phyloP scores from a whole-genome alignment of 495 filamentous ascomycete genomes.

The Penicillium riverlandense region DNA sequence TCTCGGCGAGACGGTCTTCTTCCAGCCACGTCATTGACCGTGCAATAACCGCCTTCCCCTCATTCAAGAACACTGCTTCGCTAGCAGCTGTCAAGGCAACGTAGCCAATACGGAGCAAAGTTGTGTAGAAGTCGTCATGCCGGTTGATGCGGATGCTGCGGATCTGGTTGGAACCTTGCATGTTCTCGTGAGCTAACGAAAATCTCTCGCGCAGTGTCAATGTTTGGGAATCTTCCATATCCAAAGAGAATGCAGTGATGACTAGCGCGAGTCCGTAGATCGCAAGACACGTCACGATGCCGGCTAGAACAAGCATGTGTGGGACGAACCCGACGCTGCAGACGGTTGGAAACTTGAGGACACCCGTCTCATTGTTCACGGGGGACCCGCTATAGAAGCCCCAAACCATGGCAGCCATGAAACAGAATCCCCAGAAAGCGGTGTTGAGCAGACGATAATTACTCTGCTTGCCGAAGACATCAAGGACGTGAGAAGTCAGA shows the following conservation, averaged over 20 bases:
- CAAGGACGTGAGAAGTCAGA: conserved; percentile 75
- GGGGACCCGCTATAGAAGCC: conserved; percentile 56
- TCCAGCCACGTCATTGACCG: conserved; percentile 88
- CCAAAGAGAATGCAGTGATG: conserved; percentile 66
- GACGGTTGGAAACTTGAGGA: conserved; percentile 82
- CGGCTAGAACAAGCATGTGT: conserved; percentile 73
- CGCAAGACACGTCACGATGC: conserved; percentile 61
- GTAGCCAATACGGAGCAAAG: conserved; percentile 79
- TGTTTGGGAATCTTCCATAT: conserved; percentile 27
- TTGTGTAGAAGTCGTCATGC: conserved; percentile 92
- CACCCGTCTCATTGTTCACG: conserved; percentile 30
- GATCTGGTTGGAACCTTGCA: conserved; percentile 85
- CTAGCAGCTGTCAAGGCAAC: conserved; percentile 82
- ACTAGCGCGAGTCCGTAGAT: conserved; percentile 74
- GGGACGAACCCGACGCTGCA: conserved; percentile 94
- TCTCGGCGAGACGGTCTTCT: conserved; percentile 65
- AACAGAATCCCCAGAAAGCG: conserved; percentile 79
- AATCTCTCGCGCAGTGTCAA: conserved; percentile 50
- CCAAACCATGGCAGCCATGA: conserved; percentile 73
- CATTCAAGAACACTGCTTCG: conserved; percentile 92
- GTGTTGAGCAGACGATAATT: conserved; percentile 76
- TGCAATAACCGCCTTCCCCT: conserved; percentile 69
- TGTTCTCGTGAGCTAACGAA: conserved; percentile 65
- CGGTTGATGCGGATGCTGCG: conserved; percentile 68
- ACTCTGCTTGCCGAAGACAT: conserved; percentile 68